phyloP scores from a whole-genome alignment of 2,329 filamentous ascomycete genomes.

The Colletotrichum agaves region DNA sequence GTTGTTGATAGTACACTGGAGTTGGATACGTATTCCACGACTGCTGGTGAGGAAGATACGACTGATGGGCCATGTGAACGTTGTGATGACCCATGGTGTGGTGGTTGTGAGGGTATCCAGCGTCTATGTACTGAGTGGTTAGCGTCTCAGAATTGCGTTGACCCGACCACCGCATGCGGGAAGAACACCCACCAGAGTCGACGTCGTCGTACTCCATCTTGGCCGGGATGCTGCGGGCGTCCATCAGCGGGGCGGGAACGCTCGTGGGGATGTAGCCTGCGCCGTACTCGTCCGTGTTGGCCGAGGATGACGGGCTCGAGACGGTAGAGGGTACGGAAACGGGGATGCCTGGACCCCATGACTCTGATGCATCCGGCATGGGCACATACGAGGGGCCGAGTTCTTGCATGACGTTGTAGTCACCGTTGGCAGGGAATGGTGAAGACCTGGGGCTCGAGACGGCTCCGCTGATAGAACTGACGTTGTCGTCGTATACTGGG shows the following conservation, averaged over 20 bases:
- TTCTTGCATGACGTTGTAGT: conserved; percentile 57
- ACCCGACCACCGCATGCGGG: conserved; percentile 30
- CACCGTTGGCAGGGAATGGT: conserved; percentile 54
- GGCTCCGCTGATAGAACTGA: conserved; percentile 51
- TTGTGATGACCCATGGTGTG: conserved; percentile 38
- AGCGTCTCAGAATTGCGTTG: conserved; percentile 43
- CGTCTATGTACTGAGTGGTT: conserved; percentile 44
- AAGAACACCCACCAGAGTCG: conserved; percentile 37
- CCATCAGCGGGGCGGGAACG: conserved; percentile 57
- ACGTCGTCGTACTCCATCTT: conserved; percentile 55
- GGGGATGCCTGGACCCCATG: conserved; percentile 57
- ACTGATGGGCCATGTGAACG: conserved; percentile 34
- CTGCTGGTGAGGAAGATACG: conserved; percentile 39
- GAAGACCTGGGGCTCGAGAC: conserved; percentile 58
- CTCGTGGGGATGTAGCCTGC: conserved; percentile 61
- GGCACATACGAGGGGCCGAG: conserved; percentile 53
- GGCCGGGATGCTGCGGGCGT: conserved; percentile 46
- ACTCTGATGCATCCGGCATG: conserved; percentile 56
- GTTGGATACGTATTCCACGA: conserved; percentile 39
- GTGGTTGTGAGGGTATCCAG: conserved; percentile 47
- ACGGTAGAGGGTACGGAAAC: conserved; percentile 59
- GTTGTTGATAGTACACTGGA: conserved; percentile 42
- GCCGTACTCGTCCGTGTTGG: conserved; percentile 59
- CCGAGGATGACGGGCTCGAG: conserved; percentile 63
- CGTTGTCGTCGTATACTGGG: conserved; percentile 55